phyloP scores from a whole-genome alignment of 768 basidiomycete species.

The Grammothele lineata region DNA sequence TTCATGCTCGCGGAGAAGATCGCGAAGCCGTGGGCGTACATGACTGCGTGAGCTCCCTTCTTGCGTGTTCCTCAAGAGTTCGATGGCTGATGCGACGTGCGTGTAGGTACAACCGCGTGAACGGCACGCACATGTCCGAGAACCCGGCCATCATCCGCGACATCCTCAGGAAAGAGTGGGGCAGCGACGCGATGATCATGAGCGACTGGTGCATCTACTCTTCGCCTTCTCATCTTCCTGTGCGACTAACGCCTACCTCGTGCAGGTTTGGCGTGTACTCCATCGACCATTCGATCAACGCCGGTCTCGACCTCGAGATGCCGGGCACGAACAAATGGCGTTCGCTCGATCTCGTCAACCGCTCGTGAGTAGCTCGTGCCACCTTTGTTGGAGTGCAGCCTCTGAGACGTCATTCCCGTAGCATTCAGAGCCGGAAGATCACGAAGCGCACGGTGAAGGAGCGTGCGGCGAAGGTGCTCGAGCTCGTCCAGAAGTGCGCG shows the following conservation, averaged over 20 bases:
- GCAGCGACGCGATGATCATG: conserved; percentile 71
- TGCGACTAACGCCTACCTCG: no score
- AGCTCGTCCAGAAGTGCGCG: conserved; percentile 68
- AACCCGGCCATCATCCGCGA: conserved; percentile 53
- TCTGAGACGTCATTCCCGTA: not conserved
- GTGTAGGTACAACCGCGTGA: conserved; percentile 65
- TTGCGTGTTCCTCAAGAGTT: not conserved
- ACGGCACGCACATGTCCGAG: conserved; percentile 71
- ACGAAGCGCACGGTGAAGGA: conserved; percentile 60
- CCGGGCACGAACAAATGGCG: conserved; percentile 76
- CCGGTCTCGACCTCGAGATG: conserved; percentile 82
- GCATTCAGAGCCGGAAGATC: conserved; percentile 56
- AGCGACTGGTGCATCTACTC: conserved; percentile 60
- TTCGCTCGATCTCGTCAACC: conserved; percentile 59
- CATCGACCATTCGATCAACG: conserved; percentile 59
- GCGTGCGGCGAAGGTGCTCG: conserved; percentile 61
- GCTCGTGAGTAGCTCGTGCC: conserved; percentile 29
- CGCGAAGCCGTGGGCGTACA: conserved; percentile 49
- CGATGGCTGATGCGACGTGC: not conserved
- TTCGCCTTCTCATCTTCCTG: not conserved
- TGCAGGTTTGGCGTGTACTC: conserved; percentile 70
- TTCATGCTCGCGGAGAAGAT: conserved; percentile 54
- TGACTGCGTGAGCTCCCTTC: conserved; percentile 51
- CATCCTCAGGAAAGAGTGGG: conserved; percentile 71
- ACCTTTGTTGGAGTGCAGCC: no score